Evolutionary conservation across 75 land plant species (phyloP), one percentile per base, ranked within the genome.

Genomic region (Gnetum montanum): DNA sequence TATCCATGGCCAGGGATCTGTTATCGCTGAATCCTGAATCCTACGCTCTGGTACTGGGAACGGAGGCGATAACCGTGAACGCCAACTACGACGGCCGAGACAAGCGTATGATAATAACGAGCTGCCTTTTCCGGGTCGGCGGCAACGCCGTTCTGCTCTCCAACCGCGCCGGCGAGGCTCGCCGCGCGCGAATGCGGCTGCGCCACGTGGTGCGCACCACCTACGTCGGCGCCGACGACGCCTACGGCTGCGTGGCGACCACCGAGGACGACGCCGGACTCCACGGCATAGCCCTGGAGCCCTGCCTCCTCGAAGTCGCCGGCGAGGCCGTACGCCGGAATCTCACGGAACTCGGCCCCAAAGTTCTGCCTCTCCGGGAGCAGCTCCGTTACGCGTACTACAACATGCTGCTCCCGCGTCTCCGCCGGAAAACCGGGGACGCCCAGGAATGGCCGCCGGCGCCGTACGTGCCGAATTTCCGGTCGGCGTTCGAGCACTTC

Each of bases 41-140:
- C 0, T 49, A 69, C 41, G 90, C 80, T 8, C 62, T 86, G 5
- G 70, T 86, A 13, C 23, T 86, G 22, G 43, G 64, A 33, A 59
- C 58, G 2, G 74, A 71, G 57, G 60, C 45, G 58, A 71, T 60
- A n/a, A 71, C 74, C 11, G 31, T 36, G 5, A 71, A 71, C 40
- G 33, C 53, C 28, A 24, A 51, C 30, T 71, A 71, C 48, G 65
- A 53, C 38, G 73, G 72, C 43, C 79, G 80, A 60, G 64, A 70
- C 25, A 72, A 72, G 1, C 54, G 58, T 0, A 47, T 67, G 55
- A 56, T 84, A 51, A 63, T 88, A 1, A 40, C 81, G 13, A 88
- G 84, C 54, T 69, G 74, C 41, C 63, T 88, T 36, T 88, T 88
- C 66, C 60, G 93, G 3, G 51, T 66, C 54, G 93, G 93, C 8